Conservation (phyloP, 2,329 filamentous ascomycete species). For the Scorias spongiosa region DNA sequence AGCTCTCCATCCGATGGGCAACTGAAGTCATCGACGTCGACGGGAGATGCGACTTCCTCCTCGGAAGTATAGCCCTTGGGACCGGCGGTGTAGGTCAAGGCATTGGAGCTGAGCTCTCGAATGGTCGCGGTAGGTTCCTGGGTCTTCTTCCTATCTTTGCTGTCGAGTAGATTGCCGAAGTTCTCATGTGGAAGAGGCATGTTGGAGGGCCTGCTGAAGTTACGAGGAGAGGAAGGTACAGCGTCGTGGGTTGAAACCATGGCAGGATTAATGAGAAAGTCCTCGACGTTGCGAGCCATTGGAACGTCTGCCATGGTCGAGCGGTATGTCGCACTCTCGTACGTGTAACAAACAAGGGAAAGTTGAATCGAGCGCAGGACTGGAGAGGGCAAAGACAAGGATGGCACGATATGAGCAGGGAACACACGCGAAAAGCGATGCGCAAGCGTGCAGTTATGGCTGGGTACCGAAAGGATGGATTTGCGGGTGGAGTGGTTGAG, state of each 20-base stretch:
- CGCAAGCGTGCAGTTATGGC: neutral
- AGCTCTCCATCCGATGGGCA: slow-evolving; percentile 7
- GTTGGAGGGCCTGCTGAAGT: neutral
- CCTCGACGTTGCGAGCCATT: neutral
- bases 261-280: neutral
- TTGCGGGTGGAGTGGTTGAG: no score
- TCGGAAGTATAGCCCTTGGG: slow-evolving; percentile 13
- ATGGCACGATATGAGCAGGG: neutral
- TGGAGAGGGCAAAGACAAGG: neutral
- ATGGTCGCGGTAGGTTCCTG: neutral
- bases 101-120: neutral
- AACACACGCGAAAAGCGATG: neutral
- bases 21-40: slow-evolving; percentile 9
- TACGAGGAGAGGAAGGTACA: neutral
- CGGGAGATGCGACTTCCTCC: slow-evolving; percentile 16
- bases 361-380: no score
- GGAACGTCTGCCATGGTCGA: neutral
- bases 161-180: neutral
- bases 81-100: neutral
- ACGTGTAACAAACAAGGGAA: no score
- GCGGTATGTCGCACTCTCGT: neutral
- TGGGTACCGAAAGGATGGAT: no score
- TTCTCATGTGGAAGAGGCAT: neutral
- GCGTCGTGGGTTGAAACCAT: neutral
- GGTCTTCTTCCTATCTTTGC: neutral